phyloP scores from a whole-genome alignment of 345 rosid genomes.

The Excoecaria agallocha region DNA sequence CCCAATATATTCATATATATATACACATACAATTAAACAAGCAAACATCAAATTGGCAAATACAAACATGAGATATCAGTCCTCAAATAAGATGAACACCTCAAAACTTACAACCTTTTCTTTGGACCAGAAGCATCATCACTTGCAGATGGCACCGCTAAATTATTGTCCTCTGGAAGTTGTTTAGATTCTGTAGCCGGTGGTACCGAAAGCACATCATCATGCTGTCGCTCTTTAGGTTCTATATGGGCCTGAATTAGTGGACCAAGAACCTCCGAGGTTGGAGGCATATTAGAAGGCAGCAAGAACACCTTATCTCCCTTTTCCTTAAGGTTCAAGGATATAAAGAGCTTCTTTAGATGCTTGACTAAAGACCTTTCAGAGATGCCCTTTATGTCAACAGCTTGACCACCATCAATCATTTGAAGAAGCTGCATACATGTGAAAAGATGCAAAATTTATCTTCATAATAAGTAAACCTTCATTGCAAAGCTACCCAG shows the following conservation, averaged over 20 bases:
- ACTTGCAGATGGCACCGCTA: conserved; percentile 23
- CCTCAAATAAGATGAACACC: neutral
- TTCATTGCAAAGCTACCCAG: neutral
- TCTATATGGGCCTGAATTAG: conserved; percentile 43
- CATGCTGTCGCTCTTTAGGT: conserved; percentile 30
- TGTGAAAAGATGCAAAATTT: neutral
- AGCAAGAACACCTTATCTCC: conserved; percentile 64
- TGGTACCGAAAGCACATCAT: conserved; percentile 23
- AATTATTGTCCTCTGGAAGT: conserved; percentile 27
- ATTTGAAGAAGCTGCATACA: conserved; percentile 63
- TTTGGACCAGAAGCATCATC: conserved; percentile 54
- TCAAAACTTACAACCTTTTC: conserved; percentile 46
- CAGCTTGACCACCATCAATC: conserved; percentile 95
- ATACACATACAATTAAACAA: neutral
- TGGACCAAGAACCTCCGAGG: conserved; percentile 57
- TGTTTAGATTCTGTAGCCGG: conserved; percentile 25
- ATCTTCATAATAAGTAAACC: neutral
- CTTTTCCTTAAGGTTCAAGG: conserved; percentile 61
- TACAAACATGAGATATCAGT: neutral
- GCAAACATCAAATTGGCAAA: neutral
- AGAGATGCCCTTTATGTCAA: conserved; percentile 76
- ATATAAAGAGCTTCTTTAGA: conserved; percentile 65
- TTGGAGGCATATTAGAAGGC: conserved; percentile 48
- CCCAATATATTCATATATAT: neutral
- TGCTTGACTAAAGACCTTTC: conserved; percentile 57